Base-by-base conservation (phyloP, 371 early-diverging fungal species). In the Catenaria anguillulae region DNA sequence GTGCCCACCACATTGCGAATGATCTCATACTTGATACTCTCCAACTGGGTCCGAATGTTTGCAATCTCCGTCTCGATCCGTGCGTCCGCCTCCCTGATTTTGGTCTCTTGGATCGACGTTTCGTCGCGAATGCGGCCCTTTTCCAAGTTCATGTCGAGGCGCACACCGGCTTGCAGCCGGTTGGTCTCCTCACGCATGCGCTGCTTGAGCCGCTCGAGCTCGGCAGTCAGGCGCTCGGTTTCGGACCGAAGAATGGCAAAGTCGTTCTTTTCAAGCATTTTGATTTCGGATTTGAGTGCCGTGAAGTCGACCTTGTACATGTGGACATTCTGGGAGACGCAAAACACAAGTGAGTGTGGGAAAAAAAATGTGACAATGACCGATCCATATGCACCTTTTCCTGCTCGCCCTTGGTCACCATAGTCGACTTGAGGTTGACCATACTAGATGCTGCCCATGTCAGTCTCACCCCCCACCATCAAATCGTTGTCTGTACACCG, bases 301-400 rank as follows among this genome's bases (percentile, higher is more conserved):
- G 88, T 85, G 66, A 95, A 91, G 67, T 93, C 93, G 21, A 92
- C 89, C 64, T 84, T 89, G 71, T 87, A 87, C 66, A 85, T 84
- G 70, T 89, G 89, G n/a, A 89, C 75, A 8, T 82, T 80, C 83
- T 85, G 69, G 33, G 31, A 0, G 0, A 10, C 4, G 36, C 24
- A 56, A 1, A 17, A 54, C 15, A n/a, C n/a, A n/a, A n/a, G n/a
- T n/a, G n/a, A n/a, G n/a, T n/a, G n/a, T n/a, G n/a, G n/a, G n/a
- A n/a, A n/a, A n/a, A n/a, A n/a, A n/a, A n/a, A 46, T 70, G 17
- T n/a, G 34, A 3, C 2, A 64, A 46, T 26, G 74, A 80, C 78
- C 78, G 61, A 85, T 60, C 61, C 80, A 81, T 21, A 69, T 67
- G 74, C 83, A 73, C 83, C 76, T 86, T 86, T 69, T 92, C 90